Conservation (phyloP, 2,329 filamentous ascomycete species). For the Fusarium sp. region DNA sequence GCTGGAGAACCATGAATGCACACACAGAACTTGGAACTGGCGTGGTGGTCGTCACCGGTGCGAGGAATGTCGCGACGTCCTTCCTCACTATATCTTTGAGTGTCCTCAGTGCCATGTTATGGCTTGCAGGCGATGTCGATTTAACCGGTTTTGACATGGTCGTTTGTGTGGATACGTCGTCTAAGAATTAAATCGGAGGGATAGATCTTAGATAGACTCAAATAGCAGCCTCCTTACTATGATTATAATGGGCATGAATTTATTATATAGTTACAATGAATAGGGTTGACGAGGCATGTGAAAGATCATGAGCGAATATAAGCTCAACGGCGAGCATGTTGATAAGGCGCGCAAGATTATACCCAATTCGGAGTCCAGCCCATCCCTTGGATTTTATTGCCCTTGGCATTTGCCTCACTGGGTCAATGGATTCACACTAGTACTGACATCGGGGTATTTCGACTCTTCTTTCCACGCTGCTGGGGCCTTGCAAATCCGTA, state of each 20-base stretch:
- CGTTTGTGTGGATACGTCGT: background rate
- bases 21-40: slow-evolving; percentile 52
- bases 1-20: slow-evolving; percentile 54
- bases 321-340: no score
- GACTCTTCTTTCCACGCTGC: background rate
- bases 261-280: background rate
- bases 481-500: background rate
- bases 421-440: accelerated
- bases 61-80: slow-evolving; percentile 56
- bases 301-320: no score
- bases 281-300: no score
- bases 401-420: accelerated
- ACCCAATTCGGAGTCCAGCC: background rate
- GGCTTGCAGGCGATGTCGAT: slow-evolving; percentile 60
- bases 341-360: background rate
- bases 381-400: accelerated
- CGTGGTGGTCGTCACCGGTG: slow-evolving; percentile 53
- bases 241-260: background rate
- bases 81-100: slow-evolving; percentile 59
- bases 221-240: accelerated
- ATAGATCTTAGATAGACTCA: background rate
- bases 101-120: slow-evolving; percentile 58
- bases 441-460: background rate
- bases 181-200: background rate
- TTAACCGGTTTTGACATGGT: slow-evolving; percentile 50